Evolutionary conservation across 2,329 filamentous ascomycete genomes (phyloP).

Genomic region (Botrytis medusae): DNA sequence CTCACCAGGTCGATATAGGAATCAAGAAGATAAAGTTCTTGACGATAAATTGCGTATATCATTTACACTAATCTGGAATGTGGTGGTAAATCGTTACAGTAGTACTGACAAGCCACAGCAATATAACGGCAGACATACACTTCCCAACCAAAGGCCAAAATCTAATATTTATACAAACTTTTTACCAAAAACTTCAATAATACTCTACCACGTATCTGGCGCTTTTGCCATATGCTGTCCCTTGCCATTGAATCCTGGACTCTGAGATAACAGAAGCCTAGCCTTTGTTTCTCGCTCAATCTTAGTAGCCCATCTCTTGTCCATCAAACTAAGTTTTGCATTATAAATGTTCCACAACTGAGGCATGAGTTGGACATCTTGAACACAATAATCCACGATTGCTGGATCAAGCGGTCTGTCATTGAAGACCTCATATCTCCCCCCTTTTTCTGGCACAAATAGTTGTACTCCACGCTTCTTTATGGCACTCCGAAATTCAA

Average conservation of each 20-base stretch:
- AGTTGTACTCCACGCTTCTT: slow-evolving; percentile 44
- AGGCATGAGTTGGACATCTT: slow-evolving; percentile 48
- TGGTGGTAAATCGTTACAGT: too few relatives aligned
- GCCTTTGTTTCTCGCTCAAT: slow-evolving; percentile 16
- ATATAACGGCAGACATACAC: too few relatives aligned
- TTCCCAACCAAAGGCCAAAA: not conserved
- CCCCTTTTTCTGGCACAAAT: slow-evolving; percentile 46
- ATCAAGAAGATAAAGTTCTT: not conserved
- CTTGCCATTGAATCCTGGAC: slow-evolving; percentile 2
- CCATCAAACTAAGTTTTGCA: slow-evolving; percentile 12
- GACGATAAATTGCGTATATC: too few relatives aligned
- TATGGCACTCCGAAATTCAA: slow-evolving; percentile 36
- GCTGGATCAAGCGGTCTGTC: slow-evolving; percentile 45
- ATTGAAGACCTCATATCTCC: slow-evolving; percentile 50
- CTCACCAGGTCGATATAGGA: too few relatives aligned
- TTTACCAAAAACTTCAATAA: not conserved
- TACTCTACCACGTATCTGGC: not conserved
- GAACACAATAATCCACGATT: slow-evolving; percentile 47
- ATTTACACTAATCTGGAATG: not conserved
- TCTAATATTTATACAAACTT: not conserved
- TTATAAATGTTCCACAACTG: slow-evolving; percentile 42
- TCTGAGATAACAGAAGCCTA: slow-evolving; percentile 20
- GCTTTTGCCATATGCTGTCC: slow-evolving; percentile 21
- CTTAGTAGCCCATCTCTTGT: slow-evolving; percentile 2
- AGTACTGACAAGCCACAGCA: not conserved